phyloP scores from a whole-genome alignment of 2,329 filamentous ascomycete genomes.

The Camillea tinctor region DNA sequence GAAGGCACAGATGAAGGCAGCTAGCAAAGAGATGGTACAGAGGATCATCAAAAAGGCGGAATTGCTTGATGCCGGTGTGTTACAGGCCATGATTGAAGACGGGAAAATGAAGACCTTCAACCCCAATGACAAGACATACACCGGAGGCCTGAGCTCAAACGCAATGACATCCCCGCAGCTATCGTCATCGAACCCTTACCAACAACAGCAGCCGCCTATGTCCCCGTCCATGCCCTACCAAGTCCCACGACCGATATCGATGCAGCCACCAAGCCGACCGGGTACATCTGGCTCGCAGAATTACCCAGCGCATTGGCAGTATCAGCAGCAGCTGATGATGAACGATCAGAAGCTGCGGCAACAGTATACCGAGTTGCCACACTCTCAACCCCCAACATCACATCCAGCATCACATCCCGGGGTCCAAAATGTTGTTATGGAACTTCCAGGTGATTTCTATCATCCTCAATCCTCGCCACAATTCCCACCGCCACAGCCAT shows the following conservation, averaged over 20 bases:
- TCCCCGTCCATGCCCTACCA: constrained; percentile 40
- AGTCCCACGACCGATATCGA: constrained; percentile 39
- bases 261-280: constrained; percentile 31
- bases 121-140: constrained; percentile 37
- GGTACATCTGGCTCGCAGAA: constrained; percentile 32
- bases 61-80: constrained; percentile 62
- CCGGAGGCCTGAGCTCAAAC: constrained; percentile 17
- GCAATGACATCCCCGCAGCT: constrained; percentile 27
- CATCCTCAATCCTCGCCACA: constrained; percentile 35
- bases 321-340: constrained; percentile 24
- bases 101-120: constrained; percentile 61
- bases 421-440: constrained; percentile 30
- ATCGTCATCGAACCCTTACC: constrained; percentile 24
- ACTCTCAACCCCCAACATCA: constrained; percentile 8
- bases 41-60: constrained; percentile 71
- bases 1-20: constrained; percentile 64
- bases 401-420: constrained; percentile 5
- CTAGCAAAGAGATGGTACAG: constrained; percentile 66
- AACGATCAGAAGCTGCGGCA: constrained; percentile 22
- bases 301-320: constrained; percentile 28
- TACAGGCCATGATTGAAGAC: constrained; percentile 67
- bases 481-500: constrained; percentile 30
- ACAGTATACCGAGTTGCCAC: constrained; percentile 42
- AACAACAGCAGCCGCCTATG: constrained; percentile 25
- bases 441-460: constrained; percentile 50